Evolutionary conservation across 805 yeast species (phyloP), one percentile per base, ranked within the genome.

Genomic region (Candida khao-thaluensis): DNA sequence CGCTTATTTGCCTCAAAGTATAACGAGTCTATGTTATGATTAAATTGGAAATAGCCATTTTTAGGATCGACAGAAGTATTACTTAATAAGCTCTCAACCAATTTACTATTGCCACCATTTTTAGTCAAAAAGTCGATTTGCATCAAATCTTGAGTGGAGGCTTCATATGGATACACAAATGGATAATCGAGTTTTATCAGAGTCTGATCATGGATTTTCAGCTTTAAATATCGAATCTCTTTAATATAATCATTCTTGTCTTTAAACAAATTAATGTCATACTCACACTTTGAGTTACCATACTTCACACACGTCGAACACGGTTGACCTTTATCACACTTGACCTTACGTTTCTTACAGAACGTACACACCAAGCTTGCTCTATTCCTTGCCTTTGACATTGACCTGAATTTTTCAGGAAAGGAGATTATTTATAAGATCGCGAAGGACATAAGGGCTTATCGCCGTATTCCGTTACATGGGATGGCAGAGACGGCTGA

Each of bases 271-370:
- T 33, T 29, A 10, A 22, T 8, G 10, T 35, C 39, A 17, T 45
- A 45, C 2, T 31, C 28, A 30, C 49, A 45, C 7, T 42, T 29
- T 2, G 51, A 41, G 17, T 54, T 55, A 3, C 50, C 47, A 37
- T 62, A 59, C 38, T 54, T 60, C 17, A 55, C 42, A 45, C 72
- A 66, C 7, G 65, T 46, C 15, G 61, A 53, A 39, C 72, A 66
- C 2, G 71, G 71, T 30, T 53, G 47, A 8, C 56, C 58, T 18
- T 60, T 50, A 45, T 66, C 68, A 51, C 72, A 66, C 35, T 59
- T 63, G 37, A 64, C 64, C 44, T 66, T 66, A 21, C 71, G 47
- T 34, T 50, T 50, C 43, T 60, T 59, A 48, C 72, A 66, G 39
- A 59, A 62, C 9, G 34, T 27, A 23, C 42, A 38, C 5, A 38